Percentiles rank a stretch among this genome's conserved stretches.
Conservation (phyloP, 169 alveolate species). For the Sarcocystis neurona region DNA sequence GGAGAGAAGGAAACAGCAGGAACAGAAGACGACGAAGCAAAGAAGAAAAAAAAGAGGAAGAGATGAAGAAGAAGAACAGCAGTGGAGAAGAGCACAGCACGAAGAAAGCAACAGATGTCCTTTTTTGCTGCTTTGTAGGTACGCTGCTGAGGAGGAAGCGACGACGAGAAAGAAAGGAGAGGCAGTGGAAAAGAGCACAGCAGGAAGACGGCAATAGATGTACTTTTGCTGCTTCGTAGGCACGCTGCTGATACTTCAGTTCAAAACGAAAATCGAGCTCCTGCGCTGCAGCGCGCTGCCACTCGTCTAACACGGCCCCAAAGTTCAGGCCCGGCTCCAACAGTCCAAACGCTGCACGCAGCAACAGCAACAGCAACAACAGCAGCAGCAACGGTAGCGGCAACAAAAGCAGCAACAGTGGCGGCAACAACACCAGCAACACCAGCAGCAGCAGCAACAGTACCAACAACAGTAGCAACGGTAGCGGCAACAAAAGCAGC, state of each 20-base stretch:
- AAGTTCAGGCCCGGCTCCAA: slow-evolving; percentile 75
- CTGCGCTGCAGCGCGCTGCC: slow-evolving; percentile 83
- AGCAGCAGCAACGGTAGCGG: background rate
- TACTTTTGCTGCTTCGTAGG: slow-evolving; percentile 73
- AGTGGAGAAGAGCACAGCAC: no score
- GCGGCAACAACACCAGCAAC: background rate
- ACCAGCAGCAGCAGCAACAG: background rate
- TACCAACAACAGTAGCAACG: slow-evolving; percentile 31
- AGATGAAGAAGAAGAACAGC: no score
- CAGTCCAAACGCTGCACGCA: slow-evolving; percentile 77
- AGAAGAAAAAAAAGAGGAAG: no score
- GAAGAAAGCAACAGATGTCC: no score
- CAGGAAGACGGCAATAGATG: background rate
- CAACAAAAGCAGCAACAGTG: background rate
- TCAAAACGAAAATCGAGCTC: slow-evolving; percentile 86
- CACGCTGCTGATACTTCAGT: slow-evolving; percentile 78
- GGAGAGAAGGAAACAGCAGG: no score
- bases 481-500: background rate
- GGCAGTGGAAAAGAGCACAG: no score
- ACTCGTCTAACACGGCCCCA: slow-evolving; percentile 80
- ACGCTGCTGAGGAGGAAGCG: no score
- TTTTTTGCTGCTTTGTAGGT: no score
- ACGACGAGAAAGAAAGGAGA: no score
- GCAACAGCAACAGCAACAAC: background rate
- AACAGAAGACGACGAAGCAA: no score